Evolutionary conservation across 495 filamentous ascomycete genomes (phyloP), one percentile per base, ranked within the genome.

Genomic region (Xylaria scruposa): DNA sequence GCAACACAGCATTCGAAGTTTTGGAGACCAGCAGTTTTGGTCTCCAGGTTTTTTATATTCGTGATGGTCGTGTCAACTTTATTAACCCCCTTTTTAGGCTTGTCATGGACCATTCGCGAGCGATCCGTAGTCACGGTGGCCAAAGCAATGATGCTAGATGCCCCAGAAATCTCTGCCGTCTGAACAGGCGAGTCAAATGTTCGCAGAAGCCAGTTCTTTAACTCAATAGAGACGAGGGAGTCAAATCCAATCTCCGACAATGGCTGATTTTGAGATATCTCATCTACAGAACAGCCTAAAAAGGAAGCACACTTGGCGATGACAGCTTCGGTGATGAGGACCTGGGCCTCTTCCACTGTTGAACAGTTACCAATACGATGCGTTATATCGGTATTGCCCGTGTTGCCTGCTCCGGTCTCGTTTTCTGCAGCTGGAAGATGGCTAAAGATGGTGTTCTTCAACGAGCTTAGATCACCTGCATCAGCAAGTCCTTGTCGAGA

Each of bases 141-240:
- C 31, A 77, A 56, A n/a, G 53, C 42, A 40, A 46, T n/a, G 33
- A 77, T 69, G 42, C 68, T 77, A 8, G 68, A n/a, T 19, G 76
- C 29, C 15, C 71, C 61, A 12, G 63, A 38, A 6, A 77, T 66
- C 69, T 77, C 76, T n/a, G 71, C 56, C 24, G 68, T 72, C 44
- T 77, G 76, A 29, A 77, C n/a, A 4, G 64, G 26, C 12, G 65
- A 54, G 42, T 64, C 42, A 64, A 77, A 72, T 38, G 68, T 73
- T 42, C 73, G 67, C 6, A 47, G 47, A 21, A 67, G 51, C 64
- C 60, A 75, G 69, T 75, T 54, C 65, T 73, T 75, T 36, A 73
- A 59, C 53, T 65, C 67, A 26, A 75, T 75, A 42, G 68, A 73
- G 12, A 61, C 66, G 44, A 69, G 70, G 15, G 63, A 77, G 54